Evolutionary conservation across 441 rosid genomes (phyloP).

Genomic region (Erodium moschatum): DNA sequence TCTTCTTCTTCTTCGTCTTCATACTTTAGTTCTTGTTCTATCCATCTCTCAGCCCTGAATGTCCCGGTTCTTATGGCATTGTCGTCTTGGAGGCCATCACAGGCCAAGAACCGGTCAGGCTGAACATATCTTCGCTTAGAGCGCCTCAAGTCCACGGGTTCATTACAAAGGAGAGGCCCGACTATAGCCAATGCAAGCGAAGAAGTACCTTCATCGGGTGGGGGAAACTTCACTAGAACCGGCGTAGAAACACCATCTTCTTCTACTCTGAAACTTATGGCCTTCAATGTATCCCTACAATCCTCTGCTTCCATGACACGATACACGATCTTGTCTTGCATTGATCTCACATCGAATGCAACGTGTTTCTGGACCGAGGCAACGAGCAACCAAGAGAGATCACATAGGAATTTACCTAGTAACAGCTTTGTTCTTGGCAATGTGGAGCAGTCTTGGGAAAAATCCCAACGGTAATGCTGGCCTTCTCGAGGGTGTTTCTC

Average conservation of each 20-base stretch:
- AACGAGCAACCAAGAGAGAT: conserved; percentile 60
- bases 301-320: conserved; percentile 33
- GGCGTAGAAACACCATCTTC: conserved; percentile 43
- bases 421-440: conserved; percentile 47
- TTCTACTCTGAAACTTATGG: conserved; percentile 37
- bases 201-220: background rate
- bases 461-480: conserved; percentile 52
- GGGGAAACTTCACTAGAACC: conserved; percentile 32
- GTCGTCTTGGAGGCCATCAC: conserved; percentile 36
- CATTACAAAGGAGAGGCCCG: conserved; percentile 23
- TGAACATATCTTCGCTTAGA: conserved; percentile 63
- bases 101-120: conserved; percentile 60
- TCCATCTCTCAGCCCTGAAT: conserved; percentile 30
- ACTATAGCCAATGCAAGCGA: conserved; percentile 19
- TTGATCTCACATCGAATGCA: conserved; percentile 50
- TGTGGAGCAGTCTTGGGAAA: conserved; percentile 48
- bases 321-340: conserved; percentile 54
- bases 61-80: conserved; percentile 36
- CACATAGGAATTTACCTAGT: conserved; percentile 54
- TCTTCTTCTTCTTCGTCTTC: conserved; percentile 22
- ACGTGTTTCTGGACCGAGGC: conserved; percentile 44
- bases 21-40: conserved; percentile 11
- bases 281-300: conserved; percentile 21
- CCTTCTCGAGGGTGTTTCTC: conserved; percentile 37
- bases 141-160: conserved; percentile 45